Conservation (phyloP, 257 asterid genomes). For the Gentiana macrophylla region DNA sequence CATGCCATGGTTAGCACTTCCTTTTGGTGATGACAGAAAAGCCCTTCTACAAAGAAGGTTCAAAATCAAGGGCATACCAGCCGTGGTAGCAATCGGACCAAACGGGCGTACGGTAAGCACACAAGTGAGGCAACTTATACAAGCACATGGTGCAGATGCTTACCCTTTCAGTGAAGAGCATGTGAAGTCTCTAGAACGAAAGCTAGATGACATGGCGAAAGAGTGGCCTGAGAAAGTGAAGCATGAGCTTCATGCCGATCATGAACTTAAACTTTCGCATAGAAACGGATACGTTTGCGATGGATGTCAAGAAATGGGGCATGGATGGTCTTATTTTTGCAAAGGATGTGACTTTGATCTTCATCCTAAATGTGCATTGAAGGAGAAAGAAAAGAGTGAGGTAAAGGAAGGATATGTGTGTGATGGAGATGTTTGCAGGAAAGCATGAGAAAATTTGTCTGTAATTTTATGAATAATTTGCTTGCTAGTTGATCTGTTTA, state of each 20-base stretch:
- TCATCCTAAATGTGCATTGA: constrained; percentile 30
- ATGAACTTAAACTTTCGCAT: constrained; percentile 12
- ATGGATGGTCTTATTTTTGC: constrained; percentile 26
- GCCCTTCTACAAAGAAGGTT: constrained; percentile 13
- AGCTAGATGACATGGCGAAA: constrained; percentile 12
- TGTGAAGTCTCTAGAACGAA: constrained; percentile 8
- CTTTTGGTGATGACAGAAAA: constrained; percentile 18
- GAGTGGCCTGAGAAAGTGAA: constrained; percentile 23
- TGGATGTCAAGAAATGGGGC: constrained; percentile 24
- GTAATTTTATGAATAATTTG: background rate
- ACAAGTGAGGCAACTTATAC: constrained; percentile 21
- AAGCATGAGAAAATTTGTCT: constrained; percentile 9
- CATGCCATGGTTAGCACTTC: constrained; percentile 34
- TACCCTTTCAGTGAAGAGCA: constrained; percentile 22
- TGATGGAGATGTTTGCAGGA: constrained; percentile 21
- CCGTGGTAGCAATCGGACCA: constrained; percentile 21
- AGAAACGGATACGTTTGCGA: constrained; percentile 17
- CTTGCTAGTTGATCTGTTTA: too few species aligned
- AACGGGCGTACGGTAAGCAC: constrained; percentile 18
- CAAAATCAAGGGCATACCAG: constrained; percentile 28
- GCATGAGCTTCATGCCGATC: constrained; percentile 21
- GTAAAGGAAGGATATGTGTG: constrained; percentile 15
- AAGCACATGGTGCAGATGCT: constrained; percentile 19
- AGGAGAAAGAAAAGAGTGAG: constrained; percentile 6
- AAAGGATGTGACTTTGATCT: constrained; percentile 19